A percentile compares a stretch with the other conserved stretches of the same genome.
These are phyloP conservation scores for Magnolia kwangsiensis DNA, from an alignment of 164 flowering plant species.

Conservation along the genomic window DNA sequence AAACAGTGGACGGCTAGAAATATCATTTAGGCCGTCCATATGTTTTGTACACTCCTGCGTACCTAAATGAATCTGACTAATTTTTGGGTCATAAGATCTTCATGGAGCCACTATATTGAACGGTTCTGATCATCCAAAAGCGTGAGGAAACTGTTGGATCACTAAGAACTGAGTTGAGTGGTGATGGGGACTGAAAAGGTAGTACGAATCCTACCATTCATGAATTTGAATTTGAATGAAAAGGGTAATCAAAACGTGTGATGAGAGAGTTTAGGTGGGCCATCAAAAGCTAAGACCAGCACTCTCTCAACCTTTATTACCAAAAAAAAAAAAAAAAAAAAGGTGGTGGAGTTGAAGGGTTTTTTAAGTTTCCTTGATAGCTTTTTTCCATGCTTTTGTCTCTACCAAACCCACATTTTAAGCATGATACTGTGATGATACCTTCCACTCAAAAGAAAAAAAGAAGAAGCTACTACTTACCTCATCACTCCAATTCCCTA, in stretches of 20 bases:
- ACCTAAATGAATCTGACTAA: too few relatives aligned
- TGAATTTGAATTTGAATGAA: slow-evolving; percentile 2
- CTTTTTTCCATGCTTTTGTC: slow-evolving; percentile 17
- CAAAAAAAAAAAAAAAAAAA: background rate
- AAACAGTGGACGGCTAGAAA: too few relatives aligned
- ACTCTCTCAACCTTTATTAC: background rate
- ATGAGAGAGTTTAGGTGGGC: slow-evolving; percentile 5
- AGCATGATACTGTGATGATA: slow-evolving; percentile 40
- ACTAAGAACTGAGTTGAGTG: too few relatives aligned
- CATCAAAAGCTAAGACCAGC: slow-evolving; percentile 6
- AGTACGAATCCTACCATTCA: background rate
- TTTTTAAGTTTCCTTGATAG: slow-evolving; percentile 3
- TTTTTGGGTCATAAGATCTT: too few relatives aligned
- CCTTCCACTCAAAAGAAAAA: slow-evolving; percentile 12
- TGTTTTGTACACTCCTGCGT: too few relatives aligned
- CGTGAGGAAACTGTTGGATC: too few relatives aligned
- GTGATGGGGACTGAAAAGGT: background rate
- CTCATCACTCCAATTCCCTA: slow-evolving; percentile 21
- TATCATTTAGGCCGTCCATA: too few relatives aligned
- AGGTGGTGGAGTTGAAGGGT: slow-evolving; percentile 11
- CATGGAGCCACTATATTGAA: too few relatives aligned
- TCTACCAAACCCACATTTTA: slow-evolving; percentile 21
- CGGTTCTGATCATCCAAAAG: too few relatives aligned
- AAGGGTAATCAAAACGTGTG: background rate
- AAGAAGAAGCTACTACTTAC: slow-evolving; percentile 18